These are phyloP conservation scores for Tetrahymena malaccensis DNA, from an alignment of 73 alveolate species.

Conservation along the genomic window DNA sequence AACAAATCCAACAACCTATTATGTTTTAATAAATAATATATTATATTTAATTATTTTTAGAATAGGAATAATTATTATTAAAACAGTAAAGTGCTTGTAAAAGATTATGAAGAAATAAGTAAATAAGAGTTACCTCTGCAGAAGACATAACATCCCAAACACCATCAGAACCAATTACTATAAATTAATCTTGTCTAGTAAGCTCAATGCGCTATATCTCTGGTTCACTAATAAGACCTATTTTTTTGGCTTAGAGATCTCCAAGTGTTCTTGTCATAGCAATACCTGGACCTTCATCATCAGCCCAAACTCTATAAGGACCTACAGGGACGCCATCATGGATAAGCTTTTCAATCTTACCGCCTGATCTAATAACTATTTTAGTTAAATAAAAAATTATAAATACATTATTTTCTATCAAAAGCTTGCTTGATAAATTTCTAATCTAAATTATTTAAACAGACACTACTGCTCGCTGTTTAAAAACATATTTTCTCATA, in stretches of 20 bases:
- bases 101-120: slow-evolving; percentile 1
- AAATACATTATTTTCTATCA: background rate
- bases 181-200: slow-evolving; percentile 71
- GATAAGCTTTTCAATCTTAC: slow-evolving; percentile 52
- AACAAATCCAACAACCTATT: background rate
- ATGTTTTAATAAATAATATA: background rate
- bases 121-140: slow-evolving; percentile 70
- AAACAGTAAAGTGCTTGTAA: no score
- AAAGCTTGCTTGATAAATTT: no score
- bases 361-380: slow-evolving; percentile 52
- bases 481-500: background rate
- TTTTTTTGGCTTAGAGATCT: slow-evolving; percentile 75
- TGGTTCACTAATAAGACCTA: slow-evolving; percentile 77
- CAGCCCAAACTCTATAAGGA: slow-evolving; percentile 72
- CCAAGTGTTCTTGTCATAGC: slow-evolving; percentile 87
- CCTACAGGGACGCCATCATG: slow-evolving; percentile 64
- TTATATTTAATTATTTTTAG: no score
- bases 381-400: background rate
- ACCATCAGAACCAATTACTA: slow-evolving; percentile 82
- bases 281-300: slow-evolving; percentile 88
- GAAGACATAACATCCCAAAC: slow-evolving; percentile 77
- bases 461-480: background rate
- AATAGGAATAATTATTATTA: no score
- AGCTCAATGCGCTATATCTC: slow-evolving; percentile 72
- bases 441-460: background rate